phyloP scores from a whole-genome alignment of 1,284 basidiomycete species.

The Leccinum fuscescens region DNA sequence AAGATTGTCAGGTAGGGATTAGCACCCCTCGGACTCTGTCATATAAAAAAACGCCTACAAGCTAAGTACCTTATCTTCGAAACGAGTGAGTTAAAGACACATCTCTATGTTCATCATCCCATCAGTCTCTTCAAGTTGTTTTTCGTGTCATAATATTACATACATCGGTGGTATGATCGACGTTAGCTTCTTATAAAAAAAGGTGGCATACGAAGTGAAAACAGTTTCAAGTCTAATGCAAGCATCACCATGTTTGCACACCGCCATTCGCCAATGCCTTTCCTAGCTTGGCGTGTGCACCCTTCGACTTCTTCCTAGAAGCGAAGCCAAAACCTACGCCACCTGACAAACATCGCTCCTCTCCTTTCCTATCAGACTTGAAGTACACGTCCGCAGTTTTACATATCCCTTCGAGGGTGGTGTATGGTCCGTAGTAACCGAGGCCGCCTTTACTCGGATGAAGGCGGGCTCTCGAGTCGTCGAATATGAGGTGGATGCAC shows the following conservation, averaged over 20 bases:
- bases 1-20: background rate
- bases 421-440: constrained; percentile 61
- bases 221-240: constrained; percentile 18
- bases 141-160: background rate
- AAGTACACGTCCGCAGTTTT: constrained; percentile 53
- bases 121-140: background rate
- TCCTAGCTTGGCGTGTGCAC: constrained; percentile 6
- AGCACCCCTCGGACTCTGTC: background rate
- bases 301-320: constrained; percentile 1
- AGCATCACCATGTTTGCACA: constrained; percentile 14
- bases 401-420: constrained; percentile 52
- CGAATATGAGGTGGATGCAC: constrained; percentile 63
- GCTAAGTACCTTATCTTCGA: background rate
- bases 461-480: constrained; percentile 64
- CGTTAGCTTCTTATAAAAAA: background rate
- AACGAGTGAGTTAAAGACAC: background rate
- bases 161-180: background rate
- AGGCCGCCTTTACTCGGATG: constrained; percentile 60
- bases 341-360: constrained; percentile 32
- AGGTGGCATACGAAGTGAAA: background rate
- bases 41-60: background rate
- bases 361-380: constrained; percentile 36
- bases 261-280: constrained; percentile 11
- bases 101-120: background rate
- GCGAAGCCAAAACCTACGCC: constrained; percentile 33